A percentile compares a stretch with the other conserved stretches of the same genome.
Conservation (phyloP, 2,329 filamentous ascomycete genomes). For the Ilyonectria robusta region DNA sequence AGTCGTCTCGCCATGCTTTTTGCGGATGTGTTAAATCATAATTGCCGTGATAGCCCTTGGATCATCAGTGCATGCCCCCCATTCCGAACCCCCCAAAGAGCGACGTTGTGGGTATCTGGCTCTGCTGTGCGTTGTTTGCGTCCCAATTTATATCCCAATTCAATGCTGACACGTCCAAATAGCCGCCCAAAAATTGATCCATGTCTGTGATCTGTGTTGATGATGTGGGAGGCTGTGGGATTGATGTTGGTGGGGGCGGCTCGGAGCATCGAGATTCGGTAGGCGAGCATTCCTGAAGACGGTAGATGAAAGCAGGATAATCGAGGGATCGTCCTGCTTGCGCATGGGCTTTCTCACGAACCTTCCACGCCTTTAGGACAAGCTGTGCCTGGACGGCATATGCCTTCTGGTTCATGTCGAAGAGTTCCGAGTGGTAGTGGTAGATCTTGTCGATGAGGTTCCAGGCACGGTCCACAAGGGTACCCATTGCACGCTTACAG, state of each 20-base stretch:
- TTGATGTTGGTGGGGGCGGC: constrained; percentile 42
- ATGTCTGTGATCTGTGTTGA: constrained; percentile 49
- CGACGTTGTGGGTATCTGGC: constrained; percentile 47
- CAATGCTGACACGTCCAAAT: constrained; percentile 59
- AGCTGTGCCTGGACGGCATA: constrained; percentile 62
- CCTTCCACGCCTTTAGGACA: constrained; percentile 67
- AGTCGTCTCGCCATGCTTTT: constrained; percentile 23
- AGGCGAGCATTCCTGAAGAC: constrained; percentile 60
- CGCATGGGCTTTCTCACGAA: constrained; percentile 60
- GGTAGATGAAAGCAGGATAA: constrained; percentile 62
- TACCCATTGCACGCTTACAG: constrained; percentile 62
- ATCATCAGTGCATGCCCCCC: constrained; percentile 41
- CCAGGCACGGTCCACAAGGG: constrained; percentile 69
- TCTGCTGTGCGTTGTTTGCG: constrained; percentile 45
- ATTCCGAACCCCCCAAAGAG: constrained; percentile 52
- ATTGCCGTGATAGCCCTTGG: constrained; percentile 8
- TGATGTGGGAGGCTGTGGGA: constrained; percentile 47
- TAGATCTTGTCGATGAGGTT: constrained; percentile 62
- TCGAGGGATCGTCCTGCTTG: constrained; percentile 56
- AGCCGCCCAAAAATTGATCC: constrained; percentile 62
- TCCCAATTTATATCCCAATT: constrained; percentile 64
- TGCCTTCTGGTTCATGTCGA: constrained; percentile 62
- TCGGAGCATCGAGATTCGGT: constrained; percentile 53
- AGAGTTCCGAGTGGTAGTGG: constrained; percentile 64
- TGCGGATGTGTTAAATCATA: constrained; percentile 22